Evolutionary conservation across 2,329 filamentous ascomycete genomes (phyloP).

Genomic region (Neoscytalidium dimidiatum): DNA sequence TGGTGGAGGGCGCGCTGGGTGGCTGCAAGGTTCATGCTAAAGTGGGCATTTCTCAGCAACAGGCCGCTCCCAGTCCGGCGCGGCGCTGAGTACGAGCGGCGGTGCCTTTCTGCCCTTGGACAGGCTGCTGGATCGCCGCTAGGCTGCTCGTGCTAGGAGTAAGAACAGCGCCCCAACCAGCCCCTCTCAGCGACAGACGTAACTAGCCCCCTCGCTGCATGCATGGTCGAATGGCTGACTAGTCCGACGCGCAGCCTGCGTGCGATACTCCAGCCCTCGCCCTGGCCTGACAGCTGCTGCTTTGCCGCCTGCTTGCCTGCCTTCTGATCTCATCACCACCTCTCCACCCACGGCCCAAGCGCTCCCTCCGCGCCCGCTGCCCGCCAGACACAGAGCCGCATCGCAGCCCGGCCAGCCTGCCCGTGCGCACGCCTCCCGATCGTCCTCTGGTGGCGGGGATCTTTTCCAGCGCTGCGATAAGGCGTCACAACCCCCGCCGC

Average conservation of each 20-base stretch:
- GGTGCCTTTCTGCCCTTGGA: constrained; percentile 2
- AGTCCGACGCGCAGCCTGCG: constrained; percentile 14
- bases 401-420: background rate
- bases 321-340: constrained; percentile 18
- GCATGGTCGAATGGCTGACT: constrained; percentile 5
- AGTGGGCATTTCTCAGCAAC: constrained; percentile 3
- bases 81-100: background rate
- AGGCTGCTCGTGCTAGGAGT: background rate
- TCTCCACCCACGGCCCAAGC: constrained; percentile 2
- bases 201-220: constrained; percentile 10
- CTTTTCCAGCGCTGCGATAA: constrained; percentile 14
- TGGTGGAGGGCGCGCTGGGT: background rate
- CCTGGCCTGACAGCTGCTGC: constrained; percentile 14
- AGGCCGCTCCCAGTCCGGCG: constrained; percentile 9
- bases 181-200: constrained; percentile 5
- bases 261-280: constrained; percentile 10
- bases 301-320: constrained; percentile 13
- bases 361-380: background rate
- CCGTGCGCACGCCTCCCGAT: constrained; percentile 16
- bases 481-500: constrained; percentile 14
- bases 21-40: constrained; percentile 1
- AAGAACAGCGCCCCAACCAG: background rate
- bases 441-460: constrained; percentile 16
- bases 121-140: background rate
- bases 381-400: constrained; percentile 9